A percentile compares a stretch with the other conserved stretches of the same genome.
These are phyloP conservation scores for Zostera marina DNA, from an alignment of 116 monocot species.

Conservation along the genomic window DNA sequence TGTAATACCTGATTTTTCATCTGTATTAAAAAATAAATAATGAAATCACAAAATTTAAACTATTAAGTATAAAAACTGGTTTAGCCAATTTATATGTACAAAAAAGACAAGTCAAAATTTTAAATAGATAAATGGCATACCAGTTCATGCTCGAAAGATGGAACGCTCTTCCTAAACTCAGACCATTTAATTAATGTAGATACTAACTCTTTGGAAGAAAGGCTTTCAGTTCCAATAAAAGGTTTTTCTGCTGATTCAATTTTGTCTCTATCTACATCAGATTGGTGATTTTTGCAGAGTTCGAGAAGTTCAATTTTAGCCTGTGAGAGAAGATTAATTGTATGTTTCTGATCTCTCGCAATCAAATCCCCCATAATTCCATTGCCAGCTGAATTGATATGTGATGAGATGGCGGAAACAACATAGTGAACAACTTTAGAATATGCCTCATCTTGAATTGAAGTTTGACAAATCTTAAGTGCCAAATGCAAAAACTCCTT, in stretches of 20 bases:
- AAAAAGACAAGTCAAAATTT: not conserved
- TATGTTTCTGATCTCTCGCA: constrained; percentile 13
- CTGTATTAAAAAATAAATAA: constrained; percentile 22
- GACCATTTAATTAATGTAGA: constrained; percentile 21
- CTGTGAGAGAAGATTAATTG: constrained; percentile 19
- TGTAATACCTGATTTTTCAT: constrained; percentile 30
- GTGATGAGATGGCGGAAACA: constrained; percentile 37
- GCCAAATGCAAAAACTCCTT: constrained; percentile 45
- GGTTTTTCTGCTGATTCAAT: constrained; percentile 11
- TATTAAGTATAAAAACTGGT: not conserved
- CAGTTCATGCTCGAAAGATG: constrained; percentile 11
- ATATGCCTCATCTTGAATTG: constrained; percentile 22
- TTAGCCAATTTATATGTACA: not conserved
- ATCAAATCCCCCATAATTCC: constrained; percentile 5
- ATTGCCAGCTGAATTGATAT: constrained; percentile 16
- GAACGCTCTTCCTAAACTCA: constrained; percentile 17
- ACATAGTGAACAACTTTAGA: constrained; percentile 35
- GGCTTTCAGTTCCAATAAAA: constrained; percentile 12
- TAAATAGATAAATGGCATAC: constrained; percentile 26
- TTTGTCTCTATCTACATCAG: constrained; percentile 5
- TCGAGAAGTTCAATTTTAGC: constrained; percentile 43
- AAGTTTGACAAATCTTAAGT: constrained; percentile 36
- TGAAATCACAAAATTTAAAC: not conserved
- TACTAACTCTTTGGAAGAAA: constrained; percentile 25
- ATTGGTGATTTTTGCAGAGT: constrained; percentile 22